A percentile compares a stretch with the other conserved stretches of the same genome.
Conservation (phyloP, 306 rosid species). For the Prunus mongolica region DNA sequence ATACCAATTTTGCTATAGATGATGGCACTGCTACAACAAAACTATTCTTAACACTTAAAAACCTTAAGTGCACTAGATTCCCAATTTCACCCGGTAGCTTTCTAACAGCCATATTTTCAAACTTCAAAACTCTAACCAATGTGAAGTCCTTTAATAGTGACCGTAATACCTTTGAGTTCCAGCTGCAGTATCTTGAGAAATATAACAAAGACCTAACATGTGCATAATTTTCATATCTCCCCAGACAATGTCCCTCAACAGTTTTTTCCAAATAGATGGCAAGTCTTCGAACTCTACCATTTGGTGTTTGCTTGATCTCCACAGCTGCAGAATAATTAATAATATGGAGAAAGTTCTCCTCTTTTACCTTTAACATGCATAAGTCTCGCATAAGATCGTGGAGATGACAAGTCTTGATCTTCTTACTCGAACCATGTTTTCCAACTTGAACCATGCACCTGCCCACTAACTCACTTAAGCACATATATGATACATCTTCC, state of each 20-base stretch:
- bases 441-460: background rate
- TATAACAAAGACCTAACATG: background rate
- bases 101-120: rapidly evolving
- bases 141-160: too few relatives aligned
- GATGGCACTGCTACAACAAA: background rate
- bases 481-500: too few relatives aligned
- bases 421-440: too few relatives aligned
- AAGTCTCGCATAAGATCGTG: too few relatives aligned
- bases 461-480: background rate
- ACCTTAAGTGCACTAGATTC: too few relatives aligned
- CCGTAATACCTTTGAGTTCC: too few relatives aligned
- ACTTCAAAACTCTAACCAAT: background rate
- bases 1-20: background rate
- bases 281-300: background rate
- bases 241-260: rapidly evolving
- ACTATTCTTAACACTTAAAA: background rate
- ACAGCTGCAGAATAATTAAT: background rate
- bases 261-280: background rate
- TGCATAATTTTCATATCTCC: too few relatives aligned
- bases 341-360: background rate
- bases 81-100: background rate
- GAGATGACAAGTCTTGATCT: too few relatives aligned
- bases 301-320: background rate
- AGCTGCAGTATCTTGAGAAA: rapidly evolving
- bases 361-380: background rate